Evolutionary conservation across 2,329 filamentous ascomycete genomes (phyloP).

Genomic region (Colletotrichum cuscutae): DNA sequence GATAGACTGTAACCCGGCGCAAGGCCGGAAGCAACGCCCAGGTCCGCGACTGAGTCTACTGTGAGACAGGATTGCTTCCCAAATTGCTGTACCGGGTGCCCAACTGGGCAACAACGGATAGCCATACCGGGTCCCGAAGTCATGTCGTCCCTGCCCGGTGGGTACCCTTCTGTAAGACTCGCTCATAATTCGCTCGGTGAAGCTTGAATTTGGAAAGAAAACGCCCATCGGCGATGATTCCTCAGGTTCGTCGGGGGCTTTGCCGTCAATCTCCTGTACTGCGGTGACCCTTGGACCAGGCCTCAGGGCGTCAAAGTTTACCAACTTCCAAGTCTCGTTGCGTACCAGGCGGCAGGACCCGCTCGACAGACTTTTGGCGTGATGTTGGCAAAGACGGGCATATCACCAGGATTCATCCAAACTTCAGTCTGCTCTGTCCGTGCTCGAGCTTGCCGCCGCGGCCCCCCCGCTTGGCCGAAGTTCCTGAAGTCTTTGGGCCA

Average conservation of each 20-base stretch:
- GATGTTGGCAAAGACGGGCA: neutral
- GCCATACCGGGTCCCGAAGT: neutral
- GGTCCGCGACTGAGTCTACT: neutral
- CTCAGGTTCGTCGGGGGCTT: neutral
- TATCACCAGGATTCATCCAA: slow-evolving; percentile 55
- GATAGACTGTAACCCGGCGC: slow-evolving; percentile 15
- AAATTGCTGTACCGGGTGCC: neutral
- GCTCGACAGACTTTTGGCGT: slow-evolving; percentile 29
- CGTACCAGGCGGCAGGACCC: slow-evolving; percentile 30
- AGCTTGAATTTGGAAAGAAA: neutral
- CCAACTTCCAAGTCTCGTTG: slow-evolving; percentile 9
- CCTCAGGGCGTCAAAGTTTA: slow-evolving; percentile 10
- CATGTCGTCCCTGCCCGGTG: neutral
- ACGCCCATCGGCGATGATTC: neutral
- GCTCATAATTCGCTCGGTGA: neutral
- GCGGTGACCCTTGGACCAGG: slow-evolving; percentile 17
- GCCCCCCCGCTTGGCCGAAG: slow-evolving; percentile 51
- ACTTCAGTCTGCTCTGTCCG: slow-evolving; percentile 70
- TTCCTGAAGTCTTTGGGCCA: slow-evolving; percentile 44
- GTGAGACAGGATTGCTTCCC: neutral
- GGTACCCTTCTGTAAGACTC: neutral
- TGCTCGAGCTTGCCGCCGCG: slow-evolving; percentile 57
- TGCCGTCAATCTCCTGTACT: slow-evolving; percentile 2
- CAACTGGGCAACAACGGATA: neutral
- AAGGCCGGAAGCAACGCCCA: neutral